phyloP scores from a whole-genome alignment of 2,329 filamentous ascomycete species.

The Pseudogymnoascus sp. region DNA sequence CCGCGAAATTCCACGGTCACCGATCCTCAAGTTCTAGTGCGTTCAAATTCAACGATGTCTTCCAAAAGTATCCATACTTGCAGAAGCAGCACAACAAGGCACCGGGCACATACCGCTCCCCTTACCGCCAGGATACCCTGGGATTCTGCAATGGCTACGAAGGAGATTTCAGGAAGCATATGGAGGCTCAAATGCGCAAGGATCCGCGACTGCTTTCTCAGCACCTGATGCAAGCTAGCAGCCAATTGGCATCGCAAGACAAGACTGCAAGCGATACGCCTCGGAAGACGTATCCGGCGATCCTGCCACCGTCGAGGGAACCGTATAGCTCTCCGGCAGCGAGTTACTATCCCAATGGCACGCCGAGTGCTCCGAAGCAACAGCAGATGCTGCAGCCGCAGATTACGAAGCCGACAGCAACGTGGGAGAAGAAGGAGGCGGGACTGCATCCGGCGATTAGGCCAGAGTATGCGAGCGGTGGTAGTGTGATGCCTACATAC shows the following conservation, averaged over 20 bases:
- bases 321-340: conserved; percentile 9
- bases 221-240: not conserved
- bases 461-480: conserved; percentile 21
- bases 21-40: not conserved
- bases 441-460: conserved; percentile 32
- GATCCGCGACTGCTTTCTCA: not conserved
- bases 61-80: conserved; percentile 38
- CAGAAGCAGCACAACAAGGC: conserved; percentile 52
- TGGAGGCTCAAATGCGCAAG: conserved; percentile 13
- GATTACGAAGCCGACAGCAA: not conserved
- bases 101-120: conserved; percentile 48
- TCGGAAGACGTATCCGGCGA: conserved; percentile 13
- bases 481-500: not conserved
- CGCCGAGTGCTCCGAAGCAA: conserved; percentile 9
- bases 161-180: conserved; percentile 29
- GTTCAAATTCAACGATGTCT: conserved; percentile 3
- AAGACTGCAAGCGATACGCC: not conserved
- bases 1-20: not conserved
- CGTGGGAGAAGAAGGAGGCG: conserved; percentile 22
- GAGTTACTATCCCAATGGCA: conserved; percentile 9
- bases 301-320: conserved; percentile 8
- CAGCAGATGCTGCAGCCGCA: conserved; percentile 10
- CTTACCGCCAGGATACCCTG: conserved; percentile 43
- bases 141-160: conserved; percentile 56
- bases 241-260: not conserved